These are phyloP conservation scores for Aspergillus sp. DNA, from an alignment of 2,329 filamentous ascomycete genomes.

Conservation along the genomic window DNA sequence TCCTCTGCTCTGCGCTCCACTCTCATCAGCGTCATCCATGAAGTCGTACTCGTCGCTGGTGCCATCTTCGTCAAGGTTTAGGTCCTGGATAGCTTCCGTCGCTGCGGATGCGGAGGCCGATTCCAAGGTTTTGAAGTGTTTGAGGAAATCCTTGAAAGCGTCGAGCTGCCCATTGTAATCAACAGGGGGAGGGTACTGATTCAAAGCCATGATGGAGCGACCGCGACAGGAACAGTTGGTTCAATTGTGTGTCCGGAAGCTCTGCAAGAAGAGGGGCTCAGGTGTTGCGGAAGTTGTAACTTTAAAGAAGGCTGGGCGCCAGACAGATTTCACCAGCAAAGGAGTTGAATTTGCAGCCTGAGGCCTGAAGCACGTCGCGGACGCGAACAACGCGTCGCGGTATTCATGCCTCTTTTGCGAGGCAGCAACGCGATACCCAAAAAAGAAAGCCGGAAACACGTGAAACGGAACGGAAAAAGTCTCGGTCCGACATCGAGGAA, in stretches of 20 bases:
- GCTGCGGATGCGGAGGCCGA: conserved; percentile 65
- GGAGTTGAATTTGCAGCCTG: conserved; percentile 12
- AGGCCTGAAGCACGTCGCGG: conserved; percentile 28
- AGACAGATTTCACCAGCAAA: conserved; percentile 10
- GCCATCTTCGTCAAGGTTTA: conserved; percentile 84
- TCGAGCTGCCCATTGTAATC: conserved; percentile 83
- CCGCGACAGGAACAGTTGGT: conserved; percentile 16
- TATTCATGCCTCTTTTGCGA: neutral
- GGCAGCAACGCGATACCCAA: conserved; percentile 14
- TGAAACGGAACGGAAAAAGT: conserved; percentile 34
- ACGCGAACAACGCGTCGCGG: conserved; percentile 27
- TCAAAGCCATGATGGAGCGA: conserved; percentile 73
- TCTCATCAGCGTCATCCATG: conserved; percentile 73
- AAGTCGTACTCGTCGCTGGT: conserved; percentile 90
- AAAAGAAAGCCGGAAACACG: conserved; percentile 14
- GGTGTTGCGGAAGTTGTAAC: conserved; percentile 12
- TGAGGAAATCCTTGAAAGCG: conserved; percentile 82
- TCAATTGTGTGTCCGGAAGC: conserved; percentile 19
- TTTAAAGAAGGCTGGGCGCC: conserved; percentile 9
- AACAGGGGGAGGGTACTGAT: conserved; percentile 74
- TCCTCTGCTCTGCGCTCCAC: conserved; percentile 42
- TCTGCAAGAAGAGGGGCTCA: conserved; percentile 16
- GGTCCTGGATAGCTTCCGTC: conserved; percentile 76
- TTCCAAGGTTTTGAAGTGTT: conserved; percentile 77
- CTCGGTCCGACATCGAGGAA: conserved; percentile 28